Conservation (phyloP, 768 basidiomycete genomes). For the Mycena sanguinolenta region DNA sequence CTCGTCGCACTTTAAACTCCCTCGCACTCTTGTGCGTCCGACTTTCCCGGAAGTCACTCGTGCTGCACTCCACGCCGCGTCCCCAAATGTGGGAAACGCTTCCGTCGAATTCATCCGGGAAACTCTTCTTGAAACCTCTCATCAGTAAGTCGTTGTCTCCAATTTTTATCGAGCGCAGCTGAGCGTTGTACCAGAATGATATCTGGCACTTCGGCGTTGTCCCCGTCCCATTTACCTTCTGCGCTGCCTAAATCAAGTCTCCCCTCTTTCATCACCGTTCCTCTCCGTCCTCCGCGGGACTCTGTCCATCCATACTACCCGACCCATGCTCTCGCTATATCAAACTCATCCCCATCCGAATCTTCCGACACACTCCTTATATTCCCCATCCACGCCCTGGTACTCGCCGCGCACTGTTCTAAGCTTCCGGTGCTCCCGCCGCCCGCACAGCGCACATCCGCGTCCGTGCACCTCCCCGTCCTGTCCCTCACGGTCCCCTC, state of each 20-base stretch:
- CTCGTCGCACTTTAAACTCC: conserved; percentile 66
- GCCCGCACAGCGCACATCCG: conserved; percentile 46
- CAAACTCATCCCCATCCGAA: conserved; percentile 37
- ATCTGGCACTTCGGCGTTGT: conserved; percentile 64
- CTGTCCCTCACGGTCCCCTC: conserved; percentile 80
- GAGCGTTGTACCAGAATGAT: conserved; percentile 56
- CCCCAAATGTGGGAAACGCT: conserved; percentile 74
- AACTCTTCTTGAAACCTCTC: conserved; percentile 62
- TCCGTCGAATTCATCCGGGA: conserved; percentile 79
- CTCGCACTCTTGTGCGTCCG: conserved; percentile 76
- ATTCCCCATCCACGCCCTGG: conserved; percentile 73
- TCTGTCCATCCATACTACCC: conserved; percentile 55
- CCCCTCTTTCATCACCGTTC: conserved; percentile 69
- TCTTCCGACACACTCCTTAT: conserved; percentile 60
- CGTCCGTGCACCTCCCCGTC: conserved; percentile 70
- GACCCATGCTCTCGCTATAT: conserved; percentile 70
- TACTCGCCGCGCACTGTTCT: conserved; percentile 73
- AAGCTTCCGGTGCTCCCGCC: conserved; percentile 65
- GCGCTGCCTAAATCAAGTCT: conserved; percentile 77
- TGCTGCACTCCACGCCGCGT: conserved; percentile 71
- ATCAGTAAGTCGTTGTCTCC: conserved; percentile 49
- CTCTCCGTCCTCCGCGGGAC: conserved; percentile 47
- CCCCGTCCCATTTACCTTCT: conserved; percentile 69
- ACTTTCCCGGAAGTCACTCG: conserved; percentile 68
- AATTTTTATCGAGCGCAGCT: conserved; percentile 35